phyloP scores from a whole-genome alignment of 305 asterid species.

The Ilex paraguariensis region DNA sequence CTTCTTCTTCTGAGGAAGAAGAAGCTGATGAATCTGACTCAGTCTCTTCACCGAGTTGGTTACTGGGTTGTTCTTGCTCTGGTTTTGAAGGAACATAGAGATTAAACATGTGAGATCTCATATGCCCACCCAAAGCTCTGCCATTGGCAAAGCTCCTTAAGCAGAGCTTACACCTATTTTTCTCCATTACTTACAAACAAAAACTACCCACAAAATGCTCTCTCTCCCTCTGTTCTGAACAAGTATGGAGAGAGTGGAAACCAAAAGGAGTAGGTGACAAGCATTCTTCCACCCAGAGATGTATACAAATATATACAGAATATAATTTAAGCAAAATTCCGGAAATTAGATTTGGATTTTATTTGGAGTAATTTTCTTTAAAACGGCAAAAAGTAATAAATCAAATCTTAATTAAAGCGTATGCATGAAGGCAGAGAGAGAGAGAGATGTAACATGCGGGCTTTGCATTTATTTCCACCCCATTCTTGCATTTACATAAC shows the following conservation, averaged over 20 bases:
- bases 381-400: conserved; percentile 62
- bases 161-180: conserved; percentile 62
- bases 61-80: background rate
- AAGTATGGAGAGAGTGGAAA: conserved; percentile 56
- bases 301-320: conserved; percentile 28
- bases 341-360: conserved; percentile 24
- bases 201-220: background rate
- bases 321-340: conserved; percentile 1
- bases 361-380: conserved; percentile 21
- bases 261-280: conserved; percentile 91
- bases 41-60: conserved; percentile 24
- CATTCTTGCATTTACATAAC: conserved; percentile 26
- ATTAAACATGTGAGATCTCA: conserved; percentile 83
- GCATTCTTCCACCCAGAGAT: conserved; percentile 56
- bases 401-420: conserved; percentile 28
- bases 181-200: conserved; percentile 38
- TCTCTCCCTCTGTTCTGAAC: conserved; percentile 17
- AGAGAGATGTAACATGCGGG: conserved; percentile 79
- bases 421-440: conserved; percentile 27
- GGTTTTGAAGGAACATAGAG: conserved; percentile 18
- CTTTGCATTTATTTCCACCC: conserved; percentile 44
- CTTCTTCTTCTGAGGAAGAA: conserved; percentile 19
- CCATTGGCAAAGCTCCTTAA: conserved; percentile 56
- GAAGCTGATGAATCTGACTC: conserved; percentile 28
- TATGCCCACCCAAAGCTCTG: conserved; percentile 85